Evolutionary conservation across 2,329 filamentous ascomycete species (phyloP), one percentile per base, ranked within the genome.

Genomic region (Colletotrichum sp.): DNA sequence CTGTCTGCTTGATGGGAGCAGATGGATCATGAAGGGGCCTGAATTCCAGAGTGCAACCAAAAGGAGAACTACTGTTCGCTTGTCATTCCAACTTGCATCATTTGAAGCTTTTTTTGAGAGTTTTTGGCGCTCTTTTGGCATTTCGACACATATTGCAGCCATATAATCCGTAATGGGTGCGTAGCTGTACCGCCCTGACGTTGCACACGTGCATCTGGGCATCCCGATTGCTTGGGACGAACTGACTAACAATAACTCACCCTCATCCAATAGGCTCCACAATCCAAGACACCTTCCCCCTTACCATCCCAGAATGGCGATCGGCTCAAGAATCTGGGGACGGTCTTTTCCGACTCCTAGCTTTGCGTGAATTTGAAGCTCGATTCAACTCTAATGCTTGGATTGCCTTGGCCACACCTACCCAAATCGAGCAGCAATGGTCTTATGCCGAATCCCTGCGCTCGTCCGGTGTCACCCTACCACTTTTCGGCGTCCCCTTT

Each of bases 401-500:
- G 83, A 83, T 84, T 39, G 78, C 83, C 2, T 68, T 84, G 36
- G 83, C 83, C 18, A 81, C 78, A 8, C 71, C 75, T 5, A 59
- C 77, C 24, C 81, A 84, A n/a, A 77, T 84, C 63, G 60, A 72
- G 24, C 60, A 66, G 21, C 80, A 81, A 70, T 80, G 79, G 79
- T 60, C 68, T 68, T 85, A 90, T 77, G 81, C 89, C 69, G 84
- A 85, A 8, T 84, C 84, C n/a, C 78, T 89, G 12, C 84, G 84
- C 6, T 88, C 86, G 21, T 85, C 85, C 8, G 72, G 78, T 49
- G 68, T 72, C 26, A 32, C 88, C 84, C 28, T 92, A 83, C 88
- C 89, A 9, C 85, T 92, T 2, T 91, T 88, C 74, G 90, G 90
- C 16, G 84, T 92, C 4, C 90, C 90, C 0, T 92, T 92, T 77